Evolutionary conservation across 257 asterid species (phyloP), one percentile per base, ranked within the genome.

Genomic region (Marsdenia floribunda): DNA sequence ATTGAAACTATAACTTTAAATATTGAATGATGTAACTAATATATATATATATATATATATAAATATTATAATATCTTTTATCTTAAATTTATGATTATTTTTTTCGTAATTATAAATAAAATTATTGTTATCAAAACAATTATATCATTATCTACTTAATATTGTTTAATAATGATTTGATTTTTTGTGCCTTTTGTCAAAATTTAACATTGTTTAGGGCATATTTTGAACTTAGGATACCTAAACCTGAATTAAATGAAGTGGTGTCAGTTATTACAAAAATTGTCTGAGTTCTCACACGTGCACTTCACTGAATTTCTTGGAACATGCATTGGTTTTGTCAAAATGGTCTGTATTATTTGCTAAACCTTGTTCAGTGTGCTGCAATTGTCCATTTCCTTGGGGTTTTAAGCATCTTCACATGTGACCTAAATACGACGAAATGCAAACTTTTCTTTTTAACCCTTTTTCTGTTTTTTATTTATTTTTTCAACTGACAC

Each of bases 341-440:
- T 37, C 26, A 35, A 37, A 9, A 44, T 44, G 24, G 47, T 22
- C 14, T 21, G 11, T 35, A 13, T 61, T 44, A 33, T 29, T 64
- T 33, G 67, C 24, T 60, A 24, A 49, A 49, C 69, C 70, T 65
- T 65, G 70, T 65, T 65, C 70, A 65, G 70, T 65, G 70, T 65
- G 50, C 70, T 37, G 3, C 50, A 18, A 38, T 65, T 65, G 70
- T 65, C 70, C 70, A 37, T 65, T 37, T 65, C 6, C 70, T 16
- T 38, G 33, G 7, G 50, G 29, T 21, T 38, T 38, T 47, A 14
- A 65, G 70, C 70, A 37, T 37, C 70, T 65, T 64, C 69, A 35
- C 69, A 64, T 64, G 69, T 35, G 47, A 64, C 19, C 15, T 33
- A 14, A 13, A 44, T 7, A 44, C 10, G 47, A 44, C 47, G 47